Conservation (phyloP, 2,329 filamentous ascomycete species). For the Elsinoe ampelina region DNA sequence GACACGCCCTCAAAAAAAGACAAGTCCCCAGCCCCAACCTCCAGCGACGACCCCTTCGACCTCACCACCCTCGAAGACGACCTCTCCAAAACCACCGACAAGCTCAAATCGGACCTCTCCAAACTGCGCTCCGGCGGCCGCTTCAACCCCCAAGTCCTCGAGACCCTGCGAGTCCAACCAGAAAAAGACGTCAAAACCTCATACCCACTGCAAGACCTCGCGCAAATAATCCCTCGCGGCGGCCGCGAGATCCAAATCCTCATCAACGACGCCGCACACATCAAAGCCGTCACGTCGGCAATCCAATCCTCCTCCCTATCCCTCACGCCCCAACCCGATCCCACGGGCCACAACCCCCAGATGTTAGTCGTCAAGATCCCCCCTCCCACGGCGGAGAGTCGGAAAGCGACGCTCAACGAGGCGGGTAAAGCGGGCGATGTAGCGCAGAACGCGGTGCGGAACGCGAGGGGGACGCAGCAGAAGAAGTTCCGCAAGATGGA, state of each 20-base stretch:
- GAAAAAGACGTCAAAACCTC: constrained; percentile 34
- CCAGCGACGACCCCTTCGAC: constrained; percentile 50
- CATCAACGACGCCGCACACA: constrained; percentile 49
- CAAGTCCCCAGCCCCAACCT: constrained; percentile 27
- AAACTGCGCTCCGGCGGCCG: constrained; percentile 54
- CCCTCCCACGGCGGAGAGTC: constrained; percentile 48
- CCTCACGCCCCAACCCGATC: constrained; percentile 40
- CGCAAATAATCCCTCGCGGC: constrained; percentile 54
- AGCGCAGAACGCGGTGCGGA: constrained; percentile 33
- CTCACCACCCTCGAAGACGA: constrained; percentile 48
- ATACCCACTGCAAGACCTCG: constrained; percentile 49
- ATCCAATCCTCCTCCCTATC: constrained; percentile 44
- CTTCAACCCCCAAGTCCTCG: constrained; percentile 53
- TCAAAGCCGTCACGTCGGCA: constrained; percentile 46
- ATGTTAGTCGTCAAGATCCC: constrained; percentile 48
- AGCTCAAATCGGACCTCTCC: constrained; percentile 51
- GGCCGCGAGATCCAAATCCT: constrained; percentile 53
- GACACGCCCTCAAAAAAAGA: constrained; percentile 24
- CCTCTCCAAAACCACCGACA: constrained; percentile 46
- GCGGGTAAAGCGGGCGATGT: constrained; percentile 36
- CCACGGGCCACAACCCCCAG: constrained; percentile 40
- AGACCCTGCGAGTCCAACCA: constrained; percentile 51
- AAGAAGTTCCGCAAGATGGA: constrained; percentile 40
- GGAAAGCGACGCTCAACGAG: constrained; percentile 31
- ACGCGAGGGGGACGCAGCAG: constrained; percentile 39